These are phyloP conservation scores for Xylaria sp. DNA, from an alignment of 2,329 filamentous ascomycete genomes.

Conservation along the genomic window DNA sequence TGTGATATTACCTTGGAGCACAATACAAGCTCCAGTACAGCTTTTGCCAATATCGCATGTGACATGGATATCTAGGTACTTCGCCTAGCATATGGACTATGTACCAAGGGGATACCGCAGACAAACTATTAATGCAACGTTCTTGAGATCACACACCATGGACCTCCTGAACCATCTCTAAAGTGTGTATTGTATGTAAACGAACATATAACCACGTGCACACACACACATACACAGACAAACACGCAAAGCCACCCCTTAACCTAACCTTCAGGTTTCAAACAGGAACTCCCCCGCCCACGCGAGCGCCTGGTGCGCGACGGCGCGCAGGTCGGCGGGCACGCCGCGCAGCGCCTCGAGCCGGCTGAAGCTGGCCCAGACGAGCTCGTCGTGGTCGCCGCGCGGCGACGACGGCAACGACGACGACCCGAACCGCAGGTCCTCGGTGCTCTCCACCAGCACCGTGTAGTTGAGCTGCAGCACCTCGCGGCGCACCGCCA, in stretches of 20 bases:
- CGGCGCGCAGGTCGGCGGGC: slow-evolving; percentile 21
- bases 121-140: too few species aligned
- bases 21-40: too few species aligned
- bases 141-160: too few species aligned
- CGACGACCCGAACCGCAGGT: slow-evolving; percentile 34
- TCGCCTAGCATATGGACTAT: too few species aligned
- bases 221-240: too few species aligned
- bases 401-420: too few species aligned
- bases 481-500: slow-evolving; percentile 17
- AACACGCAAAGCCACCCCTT: background rate
- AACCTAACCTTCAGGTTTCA: slow-evolving; percentile 3
- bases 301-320: slow-evolving; percentile 31
- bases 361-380: slow-evolving; percentile 29
- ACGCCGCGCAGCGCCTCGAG: slow-evolving; percentile 20
- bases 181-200: background rate
- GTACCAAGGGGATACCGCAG: too few species aligned
- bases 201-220: background rate
- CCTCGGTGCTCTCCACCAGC: slow-evolving; percentile 32
- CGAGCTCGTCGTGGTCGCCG: slow-evolving; percentile 36
- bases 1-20: too few species aligned
- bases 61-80: too few species aligned
- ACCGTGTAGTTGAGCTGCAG: slow-evolving; percentile 36
- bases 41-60: too few species aligned
- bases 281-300: slow-evolving; percentile 31
- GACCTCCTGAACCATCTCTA: too few species aligned